These are phyloP conservation scores for Solanum medicagineum DNA, from an alignment of 257 asterid genomes.

Conservation along the genomic window DNA sequence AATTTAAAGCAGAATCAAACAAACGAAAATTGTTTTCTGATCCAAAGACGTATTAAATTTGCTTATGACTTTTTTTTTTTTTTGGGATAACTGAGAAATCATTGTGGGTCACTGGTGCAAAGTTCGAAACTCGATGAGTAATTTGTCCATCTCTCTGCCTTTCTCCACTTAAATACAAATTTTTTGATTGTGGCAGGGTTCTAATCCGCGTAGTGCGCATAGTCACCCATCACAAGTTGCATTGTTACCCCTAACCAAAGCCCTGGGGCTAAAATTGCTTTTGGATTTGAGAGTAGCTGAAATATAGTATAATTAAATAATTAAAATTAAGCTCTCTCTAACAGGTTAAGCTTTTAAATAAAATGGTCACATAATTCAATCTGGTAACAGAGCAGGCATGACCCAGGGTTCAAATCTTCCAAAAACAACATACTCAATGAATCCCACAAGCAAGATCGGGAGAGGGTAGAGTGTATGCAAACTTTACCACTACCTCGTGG, in stretches of 20 bases:
- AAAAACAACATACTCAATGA: too few relatives aligned
- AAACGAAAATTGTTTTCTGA: neutral
- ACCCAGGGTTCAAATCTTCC: neutral
- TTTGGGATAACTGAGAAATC: neutral
- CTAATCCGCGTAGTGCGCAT: neutral
- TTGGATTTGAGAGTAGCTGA: neutral
- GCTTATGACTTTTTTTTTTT: neutral
- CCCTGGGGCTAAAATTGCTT: neutral
- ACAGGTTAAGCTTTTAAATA: neutral
- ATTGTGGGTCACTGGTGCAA: neutral
- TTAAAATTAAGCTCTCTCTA: neutral
- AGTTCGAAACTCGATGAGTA: neutral
- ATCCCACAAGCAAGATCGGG: too few relatives aligned
- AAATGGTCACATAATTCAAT: neutral
- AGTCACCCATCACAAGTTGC: neutral
- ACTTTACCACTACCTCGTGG: too few relatives aligned
- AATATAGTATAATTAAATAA: neutral
- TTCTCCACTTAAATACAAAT: neutral
- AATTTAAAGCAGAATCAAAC: neutral
- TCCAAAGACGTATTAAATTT: neutral
- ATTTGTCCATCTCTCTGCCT: neutral
- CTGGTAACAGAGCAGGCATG: neutral
- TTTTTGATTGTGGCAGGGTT: neutral
- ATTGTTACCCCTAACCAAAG: neutral
- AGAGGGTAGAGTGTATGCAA: too few relatives aligned